Evolutionary conservation across 148 eudicot species (phyloP).

Genomic region (Spergularia marina): DNA sequence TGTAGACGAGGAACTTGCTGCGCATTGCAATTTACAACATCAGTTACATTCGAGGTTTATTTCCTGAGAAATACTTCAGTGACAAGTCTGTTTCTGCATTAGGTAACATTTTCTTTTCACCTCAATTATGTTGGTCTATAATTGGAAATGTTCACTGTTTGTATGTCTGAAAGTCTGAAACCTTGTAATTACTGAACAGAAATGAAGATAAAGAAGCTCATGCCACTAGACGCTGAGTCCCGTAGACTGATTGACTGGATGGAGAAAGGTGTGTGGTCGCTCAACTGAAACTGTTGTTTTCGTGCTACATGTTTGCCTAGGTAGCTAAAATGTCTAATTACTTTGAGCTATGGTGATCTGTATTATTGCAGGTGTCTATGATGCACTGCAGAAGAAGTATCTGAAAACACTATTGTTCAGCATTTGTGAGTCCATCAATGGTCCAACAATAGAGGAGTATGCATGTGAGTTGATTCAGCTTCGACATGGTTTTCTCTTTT

Average conservation of each 20-base stretch:
- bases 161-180: neutral
- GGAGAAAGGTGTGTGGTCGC: slow-evolving; percentile 70
- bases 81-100: slow-evolving; percentile 91
- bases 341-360: neutral
- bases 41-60: slow-evolving; percentile 92
- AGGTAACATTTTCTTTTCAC: slow-evolving; percentile 42
- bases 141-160: neutral
- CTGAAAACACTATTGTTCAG: slow-evolving; percentile 74
- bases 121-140: neutral
- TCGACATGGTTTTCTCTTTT: too few species aligned
- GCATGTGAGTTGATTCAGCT: slow-evolving; percentile 47
- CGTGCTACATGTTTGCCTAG: neutral
- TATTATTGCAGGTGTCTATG: slow-evolving; percentile 79
- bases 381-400: slow-evolving; percentile 91
- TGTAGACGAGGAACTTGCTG: slow-evolving; percentile 87
- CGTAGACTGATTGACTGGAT: slow-evolving; percentile 96
- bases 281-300: neutral
- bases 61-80: slow-evolving; percentile 90
- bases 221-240: slow-evolving; percentile 89
- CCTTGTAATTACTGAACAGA: slow-evolving; percentile 37
- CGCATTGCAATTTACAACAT: slow-evolving; percentile 94
- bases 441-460: slow-evolving; percentile 90
- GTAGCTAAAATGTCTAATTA: neutral
- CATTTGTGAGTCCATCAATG: slow-evolving; percentile 70
- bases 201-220: slow-evolving; percentile 96